Base-by-base conservation (phyloP, 306 rosid genomes). In the Prosopis cineraria region DNA sequence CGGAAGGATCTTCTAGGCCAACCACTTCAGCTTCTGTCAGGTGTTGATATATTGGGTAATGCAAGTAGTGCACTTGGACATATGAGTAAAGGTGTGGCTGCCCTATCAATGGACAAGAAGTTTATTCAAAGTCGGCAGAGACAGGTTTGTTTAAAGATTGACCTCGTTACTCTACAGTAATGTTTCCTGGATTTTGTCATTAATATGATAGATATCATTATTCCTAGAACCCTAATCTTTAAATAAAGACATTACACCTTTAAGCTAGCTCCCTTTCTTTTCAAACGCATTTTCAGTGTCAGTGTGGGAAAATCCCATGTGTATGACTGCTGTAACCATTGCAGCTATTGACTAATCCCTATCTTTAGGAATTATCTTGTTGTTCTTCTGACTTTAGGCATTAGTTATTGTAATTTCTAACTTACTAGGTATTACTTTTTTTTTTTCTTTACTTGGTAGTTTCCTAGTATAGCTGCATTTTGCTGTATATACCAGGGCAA, bases 51-150 rank as follows among this genome's bases (percentile, higher is more conserved):
- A 88, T 82, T 95, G 89, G 99, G 99, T 68, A 95, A 95, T 84
- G 99, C 99, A 72, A 95, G 99, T 62, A 95, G 99, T 83, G 99
- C 99, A 62, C 98, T 95, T 79, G 99, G 99, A 82, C 98, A 95
- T 83, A 95, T 95, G 99, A 95, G 99, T 73, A 95, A 93, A 91
- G 98, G 99, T 72, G 93, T 95, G 81, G 99, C 99, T 82, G 98
- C 98, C 29, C 87, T 95, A 80, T 95, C 99, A 47, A 91, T 95
- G 94, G 99, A 95, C 85, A 92, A 90, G 90, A 95, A 95, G 85
- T 95, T 95, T 88, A 95, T 95, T 82, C 99, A 95, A 82, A 89
- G 97, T 83, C 97, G 99, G 63, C 91, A 82, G 81, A 87, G 89
- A 88, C 97, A 95, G 99, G 99, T 94, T 82, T 74, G 86, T 82